These are phyloP conservation scores for Fusarium pseudonygamai DNA, from an alignment of 2,329 filamentous ascomycete species.

Conservation along the genomic window DNA sequence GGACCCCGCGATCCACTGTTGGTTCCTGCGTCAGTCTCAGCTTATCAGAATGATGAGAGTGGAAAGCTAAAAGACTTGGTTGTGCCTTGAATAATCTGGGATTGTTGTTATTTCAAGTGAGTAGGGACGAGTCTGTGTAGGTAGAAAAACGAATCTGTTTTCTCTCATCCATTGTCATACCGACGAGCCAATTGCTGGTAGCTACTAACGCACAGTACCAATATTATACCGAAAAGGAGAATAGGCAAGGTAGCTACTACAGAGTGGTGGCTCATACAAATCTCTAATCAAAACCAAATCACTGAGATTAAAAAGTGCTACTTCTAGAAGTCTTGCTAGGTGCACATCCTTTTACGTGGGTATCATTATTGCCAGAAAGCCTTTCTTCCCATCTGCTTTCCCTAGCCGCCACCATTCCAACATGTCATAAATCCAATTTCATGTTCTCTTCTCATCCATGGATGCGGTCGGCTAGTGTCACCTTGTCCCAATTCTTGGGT, in stretches of 20 bases:
- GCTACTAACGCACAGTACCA: not conserved
- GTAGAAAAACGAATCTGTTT: not conserved
- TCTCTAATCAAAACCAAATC: not conserved
- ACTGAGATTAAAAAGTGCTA: not conserved
- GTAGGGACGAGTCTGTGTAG: too few relatives aligned
- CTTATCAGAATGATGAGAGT: not conserved
- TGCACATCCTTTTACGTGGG: slow-evolving; percentile 26
- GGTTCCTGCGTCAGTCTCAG: slow-evolving; percentile 16
- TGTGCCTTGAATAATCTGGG: not conserved
- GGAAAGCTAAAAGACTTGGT: not conserved
- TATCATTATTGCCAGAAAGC: slow-evolving; percentile 37
- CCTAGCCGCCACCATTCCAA: not conserved
- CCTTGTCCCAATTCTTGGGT: slow-evolving; percentile 60
- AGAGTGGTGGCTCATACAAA: not conserved
- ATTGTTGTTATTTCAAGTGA: not conserved
- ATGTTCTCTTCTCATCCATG: slow-evolving; percentile 32
- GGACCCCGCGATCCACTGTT: slow-evolving; percentile 29
- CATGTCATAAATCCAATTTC: not conserved
- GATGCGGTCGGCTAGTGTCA: slow-evolving; percentile 45
- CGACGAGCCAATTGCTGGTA: not conserved
- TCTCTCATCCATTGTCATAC: not conserved
- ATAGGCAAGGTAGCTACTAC: not conserved
- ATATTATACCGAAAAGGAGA: not conserved
- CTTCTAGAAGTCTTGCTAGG: not conserved
- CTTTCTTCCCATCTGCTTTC: not conserved